phyloP scores from a whole-genome alignment of 2,329 filamentous ascomycete species.

The Calonectria hongkongensis region DNA sequence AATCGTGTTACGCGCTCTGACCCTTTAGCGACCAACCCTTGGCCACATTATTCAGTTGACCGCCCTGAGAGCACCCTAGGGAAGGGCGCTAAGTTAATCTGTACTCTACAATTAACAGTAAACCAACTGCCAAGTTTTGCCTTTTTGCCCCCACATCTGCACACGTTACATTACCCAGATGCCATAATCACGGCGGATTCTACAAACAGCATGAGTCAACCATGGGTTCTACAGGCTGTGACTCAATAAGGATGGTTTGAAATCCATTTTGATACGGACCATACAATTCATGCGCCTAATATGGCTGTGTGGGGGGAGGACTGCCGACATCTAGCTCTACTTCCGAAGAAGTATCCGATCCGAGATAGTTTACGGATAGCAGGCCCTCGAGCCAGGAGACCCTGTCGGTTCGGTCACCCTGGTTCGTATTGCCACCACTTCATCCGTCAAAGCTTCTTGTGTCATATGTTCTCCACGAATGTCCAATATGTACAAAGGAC shows the following conservation, averaged over 20 bases:
- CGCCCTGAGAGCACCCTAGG: conserved; percentile 8
- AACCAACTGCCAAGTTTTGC: conserved; percentile 22
- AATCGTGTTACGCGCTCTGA: conserved; percentile 17
- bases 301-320: not conserved
- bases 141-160: conserved; percentile 13
- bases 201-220: not conserved
- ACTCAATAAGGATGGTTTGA: not conserved
- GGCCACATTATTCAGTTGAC: conserved; percentile 25
- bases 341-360: conserved; percentile 9
- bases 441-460: conserved; percentile 14
- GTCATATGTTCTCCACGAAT: not conserved
- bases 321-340: not conserved
- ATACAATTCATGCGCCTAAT: not conserved
- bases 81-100: conserved; percentile 25
- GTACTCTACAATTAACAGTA: conserved; percentile 13
- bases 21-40: conserved; percentile 10
- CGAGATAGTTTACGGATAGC: conserved; percentile 18
- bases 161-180: conserved; percentile 21
- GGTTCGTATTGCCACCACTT: conserved; percentile 13
- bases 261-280: not conserved
- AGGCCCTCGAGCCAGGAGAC: not conserved
- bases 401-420: conserved; percentile 11
- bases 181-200: not conserved
- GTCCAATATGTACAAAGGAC: not conserved
- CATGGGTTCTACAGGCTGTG: not conserved